Base-by-base conservation (phyloP, 2,329 filamentous ascomycete genomes). In the Tolypocladium endophyticum region DNA sequence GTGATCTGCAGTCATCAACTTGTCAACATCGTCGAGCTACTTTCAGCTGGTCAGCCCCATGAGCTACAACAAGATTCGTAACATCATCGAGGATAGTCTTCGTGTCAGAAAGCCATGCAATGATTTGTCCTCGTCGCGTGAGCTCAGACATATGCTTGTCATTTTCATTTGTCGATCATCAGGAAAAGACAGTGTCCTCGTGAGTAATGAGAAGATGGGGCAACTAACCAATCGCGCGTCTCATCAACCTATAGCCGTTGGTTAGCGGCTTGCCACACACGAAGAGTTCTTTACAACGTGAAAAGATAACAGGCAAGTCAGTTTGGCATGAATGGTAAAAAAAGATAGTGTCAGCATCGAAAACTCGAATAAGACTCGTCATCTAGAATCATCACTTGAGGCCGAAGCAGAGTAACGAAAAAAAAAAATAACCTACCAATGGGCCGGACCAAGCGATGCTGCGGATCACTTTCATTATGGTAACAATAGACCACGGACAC, bases 121-220 rank as follows among this genome's bases (percentile, higher is more conserved):
- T 72, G 70, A 69, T 63, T 71, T 74, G 64, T 76, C 74, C 68
- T 76, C 74, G 70, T 73, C 63, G 75, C 74, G 79, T 72, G 72
- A 81, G 85, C 91, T 95, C 87, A 82, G 91, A 95, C 90, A 95
- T 95, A 95, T 95, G 90, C 90, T 95, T 95, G 91, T 95, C 90
- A 85, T 86, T 86, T 83, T 81, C 79, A 81, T 84, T 87, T 91
- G 84, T n/a, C 81, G 74, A 82, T 94, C 90, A 94, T 94, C 90
- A 94, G 85, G 68, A 63, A 64, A 68, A 65, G 36, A 38, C 25
- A 18, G 45, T 35, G 50, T 36, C 20, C 50, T 54, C 20, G 50
- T 23, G 20, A 12, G 20, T 4, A 35, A 54, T 20, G 35, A 43
- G 58, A 41, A 16, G 36, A 5, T 41, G 57, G 61, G 58, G 57